These are phyloP conservation scores for Astrephomene gubernaculifera DNA, from an alignment of 139 green algal species.

Conservation along the genomic window DNA sequence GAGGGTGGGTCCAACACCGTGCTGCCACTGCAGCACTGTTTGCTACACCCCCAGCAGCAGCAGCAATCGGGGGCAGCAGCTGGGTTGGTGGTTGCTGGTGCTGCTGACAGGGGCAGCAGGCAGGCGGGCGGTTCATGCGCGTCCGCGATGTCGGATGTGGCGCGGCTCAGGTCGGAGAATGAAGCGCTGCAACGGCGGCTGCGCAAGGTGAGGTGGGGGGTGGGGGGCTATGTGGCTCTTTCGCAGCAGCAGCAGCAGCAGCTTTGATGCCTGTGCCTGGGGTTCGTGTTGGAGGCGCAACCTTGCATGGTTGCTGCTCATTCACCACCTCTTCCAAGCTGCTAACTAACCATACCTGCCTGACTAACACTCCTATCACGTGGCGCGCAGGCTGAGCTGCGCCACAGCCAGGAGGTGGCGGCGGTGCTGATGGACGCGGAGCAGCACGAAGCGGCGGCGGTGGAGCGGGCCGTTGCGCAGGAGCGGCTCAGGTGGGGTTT, in stretches of 20 bases:
- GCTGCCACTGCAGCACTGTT: not conserved
- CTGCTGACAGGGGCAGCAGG: not conserved
- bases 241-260: too few relatives aligned
- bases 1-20: not conserved
- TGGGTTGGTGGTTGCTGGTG: too few relatives aligned
- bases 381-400: constrained; percentile 31
- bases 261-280: too few relatives aligned
- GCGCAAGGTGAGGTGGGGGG: constrained; percentile 10
- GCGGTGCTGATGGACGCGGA: constrained; percentile 25
- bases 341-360: too few relatives aligned
- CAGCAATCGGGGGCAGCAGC: not conserved
- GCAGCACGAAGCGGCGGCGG: not conserved
- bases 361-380: too few relatives aligned
- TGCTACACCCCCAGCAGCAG: too few relatives aligned
- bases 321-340: too few relatives aligned
- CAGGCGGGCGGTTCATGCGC: not conserved
- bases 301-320: too few relatives aligned
- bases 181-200: constrained; percentile 11
- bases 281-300: too few relatives aligned
- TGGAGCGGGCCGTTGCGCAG: constrained; percentile 22
- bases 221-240: not conserved
- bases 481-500: constrained; percentile 33
- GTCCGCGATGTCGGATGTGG: not conserved
- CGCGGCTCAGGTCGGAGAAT: constrained; percentile 27
- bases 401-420: constrained; percentile 31